Evolutionary conservation across 2,329 filamentous ascomycete species (phyloP).

Genomic region (Penicillium olsonii): DNA sequence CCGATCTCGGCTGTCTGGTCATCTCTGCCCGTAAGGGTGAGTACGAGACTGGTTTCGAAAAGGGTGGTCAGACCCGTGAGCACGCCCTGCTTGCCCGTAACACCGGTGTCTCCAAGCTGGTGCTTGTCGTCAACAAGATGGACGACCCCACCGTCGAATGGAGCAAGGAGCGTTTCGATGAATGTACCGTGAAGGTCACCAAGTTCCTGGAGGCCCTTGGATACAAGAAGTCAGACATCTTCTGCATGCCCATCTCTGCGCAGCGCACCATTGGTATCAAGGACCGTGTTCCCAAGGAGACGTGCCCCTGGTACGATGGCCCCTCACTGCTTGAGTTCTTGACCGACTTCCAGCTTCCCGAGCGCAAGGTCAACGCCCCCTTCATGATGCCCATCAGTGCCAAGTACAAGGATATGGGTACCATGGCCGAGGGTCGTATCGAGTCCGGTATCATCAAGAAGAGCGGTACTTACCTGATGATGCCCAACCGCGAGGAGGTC

Average conservation of each 20-base stretch:
- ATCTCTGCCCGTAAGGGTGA: slow-evolving; percentile 97
- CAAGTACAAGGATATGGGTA: slow-evolving; percentile 97
- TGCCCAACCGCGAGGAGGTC: slow-evolving; percentile 86
- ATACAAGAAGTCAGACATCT: slow-evolving; percentile 93
- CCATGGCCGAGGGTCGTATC: slow-evolving; percentile 96
- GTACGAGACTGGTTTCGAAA: slow-evolving; percentile 97
- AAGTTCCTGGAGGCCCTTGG: slow-evolving; percentile 89
- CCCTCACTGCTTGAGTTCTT: slow-evolving; percentile 93
- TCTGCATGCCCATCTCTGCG: slow-evolving; percentile 94
- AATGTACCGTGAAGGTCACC: slow-evolving; percentile 86
- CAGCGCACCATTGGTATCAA: slow-evolving; percentile 87
- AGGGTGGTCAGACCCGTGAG: slow-evolving; percentile 94
- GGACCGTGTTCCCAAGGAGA: slow-evolving; percentile 73
- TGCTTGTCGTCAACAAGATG: slow-evolving; percentile 99
- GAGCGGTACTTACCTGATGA: slow-evolving; percentile 81
- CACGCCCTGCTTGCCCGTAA: slow-evolving; percentile 98
- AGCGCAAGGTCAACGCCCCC: slow-evolving; percentile 93
- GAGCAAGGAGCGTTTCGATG: slow-evolving; percentile 88
- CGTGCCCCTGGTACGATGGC: slow-evolving; percentile 81
- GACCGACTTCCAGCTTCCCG: slow-evolving; percentile 87
- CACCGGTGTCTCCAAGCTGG: slow-evolving; percentile 93
- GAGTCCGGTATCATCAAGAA: slow-evolving; percentile 95
- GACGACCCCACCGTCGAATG: slow-evolving; percentile 95
- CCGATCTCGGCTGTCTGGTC: slow-evolving; percentile 91
- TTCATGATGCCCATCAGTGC: slow-evolving; percentile 99